Conservation (phyloP, 2,329 filamentous ascomycete species). For the Cladorrhinum sp. region DNA sequence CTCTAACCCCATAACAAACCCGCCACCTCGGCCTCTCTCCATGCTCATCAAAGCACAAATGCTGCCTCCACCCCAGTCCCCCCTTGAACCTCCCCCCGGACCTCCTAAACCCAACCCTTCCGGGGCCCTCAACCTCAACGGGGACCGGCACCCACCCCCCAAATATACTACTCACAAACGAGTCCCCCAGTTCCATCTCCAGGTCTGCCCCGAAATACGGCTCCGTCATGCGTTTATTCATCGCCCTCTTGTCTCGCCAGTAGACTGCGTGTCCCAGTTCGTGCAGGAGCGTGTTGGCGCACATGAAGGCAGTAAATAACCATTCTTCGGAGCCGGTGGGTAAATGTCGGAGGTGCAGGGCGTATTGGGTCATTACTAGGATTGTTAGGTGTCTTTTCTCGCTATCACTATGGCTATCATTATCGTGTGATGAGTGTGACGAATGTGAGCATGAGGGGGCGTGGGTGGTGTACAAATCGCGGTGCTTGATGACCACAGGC, state of each 20-base stretch:
- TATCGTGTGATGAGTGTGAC: too few relatives aligned
- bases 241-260: conserved; percentile 33
- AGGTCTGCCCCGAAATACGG: conserved; percentile 36
- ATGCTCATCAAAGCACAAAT: conserved; percentile 34
- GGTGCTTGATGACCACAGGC: too few relatives aligned
- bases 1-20: conserved; percentile 34
- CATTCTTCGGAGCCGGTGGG: conserved; percentile 32
- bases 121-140: conserved; percentile 18
- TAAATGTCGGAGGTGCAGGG: conserved; percentile 26
- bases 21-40: conserved; percentile 32
- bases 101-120: neutral
- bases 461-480: too few relatives aligned
- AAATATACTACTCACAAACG: conserved; percentile 36
- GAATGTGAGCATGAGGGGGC: too few relatives aligned
- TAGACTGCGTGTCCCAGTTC: conserved; percentile 36
- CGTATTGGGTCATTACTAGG: conserved; percentile 32
- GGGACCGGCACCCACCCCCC: conserved; percentile 34
- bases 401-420: too few relatives aligned
- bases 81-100: conserved; percentile 27
- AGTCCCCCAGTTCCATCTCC: conserved; percentile 38
- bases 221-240: conserved; percentile 29
- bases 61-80: conserved; percentile 34
- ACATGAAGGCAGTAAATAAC: conserved; percentile 35
- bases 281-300: conserved; percentile 33
- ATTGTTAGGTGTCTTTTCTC: conserved; percentile 27